A percentile compares a stretch with the other conserved stretches of the same genome.
These are phyloP conservation scores for Claviceps digitariae DNA, from an alignment of 2,329 filamentous ascomycete species.

Conservation along the genomic window DNA sequence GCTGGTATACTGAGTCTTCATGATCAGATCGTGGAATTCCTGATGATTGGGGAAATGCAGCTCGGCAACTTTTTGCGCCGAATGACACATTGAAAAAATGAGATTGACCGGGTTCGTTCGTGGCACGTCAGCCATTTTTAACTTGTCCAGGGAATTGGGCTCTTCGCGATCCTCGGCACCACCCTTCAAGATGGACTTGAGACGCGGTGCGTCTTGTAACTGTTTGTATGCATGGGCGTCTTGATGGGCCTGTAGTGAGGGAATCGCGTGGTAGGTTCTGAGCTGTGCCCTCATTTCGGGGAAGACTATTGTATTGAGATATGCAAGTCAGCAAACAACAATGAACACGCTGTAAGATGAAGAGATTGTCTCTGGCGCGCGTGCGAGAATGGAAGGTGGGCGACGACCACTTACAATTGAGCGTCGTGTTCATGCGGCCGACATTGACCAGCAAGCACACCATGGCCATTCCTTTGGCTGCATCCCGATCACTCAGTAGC, in stretches of 20 bases:
- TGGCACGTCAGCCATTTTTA: slow-evolving; percentile 49
- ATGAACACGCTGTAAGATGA: not conserved
- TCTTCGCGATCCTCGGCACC: slow-evolving; percentile 83
- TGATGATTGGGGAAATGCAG: slow-evolving; percentile 72
- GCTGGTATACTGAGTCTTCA: slow-evolving; percentile 75
- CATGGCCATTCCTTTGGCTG: slow-evolving; percentile 98
- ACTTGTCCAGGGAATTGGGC: slow-evolving; percentile 69
- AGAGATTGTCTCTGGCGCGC: too few relatives aligned
- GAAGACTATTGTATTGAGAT: slow-evolving; percentile 55
- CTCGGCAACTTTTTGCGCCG: slow-evolving; percentile 83
- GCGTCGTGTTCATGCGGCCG: slow-evolving; percentile 94
- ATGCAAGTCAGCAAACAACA: not conserved
- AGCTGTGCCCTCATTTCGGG: slow-evolving; percentile 98
- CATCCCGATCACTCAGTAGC: slow-evolving; percentile 77
- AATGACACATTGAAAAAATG: slow-evolving; percentile 86
- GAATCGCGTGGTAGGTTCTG: slow-evolving; percentile 95
- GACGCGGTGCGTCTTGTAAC: slow-evolving; percentile 83
- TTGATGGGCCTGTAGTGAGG: slow-evolving; percentile 86
- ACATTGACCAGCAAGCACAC: slow-evolving; percentile 95
- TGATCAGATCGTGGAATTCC: slow-evolving; percentile 94
- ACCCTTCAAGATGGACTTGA: slow-evolving; percentile 96
- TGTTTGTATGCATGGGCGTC: slow-evolving; percentile 96
- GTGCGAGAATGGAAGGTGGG: not conserved
- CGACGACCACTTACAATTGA: slow-evolving; percentile 60
- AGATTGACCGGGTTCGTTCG: slow-evolving; percentile 96